Conservation (phyloP, 2,329 filamentous ascomycete genomes). For the Rhytidhysteron rufulum region DNA sequence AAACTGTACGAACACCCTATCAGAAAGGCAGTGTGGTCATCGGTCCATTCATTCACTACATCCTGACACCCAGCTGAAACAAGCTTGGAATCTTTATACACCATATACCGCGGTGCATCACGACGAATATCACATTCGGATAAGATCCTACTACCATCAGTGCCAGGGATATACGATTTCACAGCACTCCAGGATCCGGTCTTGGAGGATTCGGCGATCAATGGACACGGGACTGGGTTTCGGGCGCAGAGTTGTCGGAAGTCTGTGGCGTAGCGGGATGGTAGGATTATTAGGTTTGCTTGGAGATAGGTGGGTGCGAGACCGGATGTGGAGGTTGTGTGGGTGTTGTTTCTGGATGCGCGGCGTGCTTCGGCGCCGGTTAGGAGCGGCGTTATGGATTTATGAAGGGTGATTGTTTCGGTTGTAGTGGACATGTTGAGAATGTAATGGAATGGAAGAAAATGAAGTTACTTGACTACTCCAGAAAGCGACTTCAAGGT, state of each 20-base stretch:
- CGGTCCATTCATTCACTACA: conserved; percentile 51
- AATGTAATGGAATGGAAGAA: neutral
- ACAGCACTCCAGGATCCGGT: conserved; percentile 43
- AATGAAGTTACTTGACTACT: neutral
- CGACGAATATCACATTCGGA: conserved; percentile 52
- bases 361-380: conserved; percentile 41
- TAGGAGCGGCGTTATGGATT: neutral
- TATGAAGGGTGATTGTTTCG: neutral
- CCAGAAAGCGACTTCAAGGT: neutral
- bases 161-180: conserved; percentile 33
- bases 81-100: conserved; percentile 52
- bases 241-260: conserved; percentile 57
- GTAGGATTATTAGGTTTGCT: conserved; percentile 61
- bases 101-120: conserved; percentile 56
- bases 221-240: conserved; percentile 61
- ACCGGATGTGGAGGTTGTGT: conserved; percentile 50
- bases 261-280: conserved; percentile 53
- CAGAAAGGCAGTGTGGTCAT: conserved; percentile 59
- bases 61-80: conserved; percentile 37
- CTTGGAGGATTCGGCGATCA: conserved; percentile 51
- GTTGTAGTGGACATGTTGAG: neutral
- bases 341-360: conserved; percentile 39
- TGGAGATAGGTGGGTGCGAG: conserved; percentile 56
- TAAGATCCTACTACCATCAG: conserved; percentile 31
- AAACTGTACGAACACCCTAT: conserved; percentile 65